Evolutionary conservation across 176 grass and related monocot genomes (phyloP).

Genomic region (Ampelocalamus luodianensis): DNA sequence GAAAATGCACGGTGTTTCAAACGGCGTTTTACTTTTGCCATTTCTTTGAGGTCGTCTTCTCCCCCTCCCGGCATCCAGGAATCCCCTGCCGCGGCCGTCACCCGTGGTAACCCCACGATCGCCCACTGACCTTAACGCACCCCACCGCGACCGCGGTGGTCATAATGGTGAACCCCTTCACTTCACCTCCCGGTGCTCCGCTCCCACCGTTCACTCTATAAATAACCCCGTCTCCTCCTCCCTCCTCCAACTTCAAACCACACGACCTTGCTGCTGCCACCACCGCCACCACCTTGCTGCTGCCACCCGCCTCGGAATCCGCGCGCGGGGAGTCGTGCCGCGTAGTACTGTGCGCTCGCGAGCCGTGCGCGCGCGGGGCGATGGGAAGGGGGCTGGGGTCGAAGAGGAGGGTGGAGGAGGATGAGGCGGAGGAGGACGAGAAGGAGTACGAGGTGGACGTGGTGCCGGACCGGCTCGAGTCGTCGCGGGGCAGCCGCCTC

Average conservation of each 20-base stretch:
- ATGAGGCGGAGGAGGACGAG: slow-evolving; percentile 3
- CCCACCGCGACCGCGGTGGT: not conserved
- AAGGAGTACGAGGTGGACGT: slow-evolving; percentile 76
- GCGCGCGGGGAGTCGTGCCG: not conserved
- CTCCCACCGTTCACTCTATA: slow-evolving; percentile 24
- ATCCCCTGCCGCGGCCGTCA: not conserved
- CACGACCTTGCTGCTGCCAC: too few species aligned
- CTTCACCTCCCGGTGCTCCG: slow-evolving; percentile 1
- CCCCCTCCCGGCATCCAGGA: not conserved
- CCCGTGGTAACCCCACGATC: not conserved
- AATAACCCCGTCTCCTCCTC: slow-evolving; percentile 22
- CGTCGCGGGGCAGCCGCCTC: slow-evolving; percentile 64
- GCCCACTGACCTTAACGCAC: not conserved
- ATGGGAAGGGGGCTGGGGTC: slow-evolving; percentile 50
- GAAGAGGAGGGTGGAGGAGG: slow-evolving; percentile 35
- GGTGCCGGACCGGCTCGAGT: slow-evolving; percentile 52
- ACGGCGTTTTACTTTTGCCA: not conserved
- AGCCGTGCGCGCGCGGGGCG: not conserved
- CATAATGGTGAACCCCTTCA: not conserved
- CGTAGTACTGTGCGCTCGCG: not conserved
- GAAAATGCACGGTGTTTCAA: too few species aligned
- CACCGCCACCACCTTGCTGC: not conserved
- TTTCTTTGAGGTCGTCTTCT: not conserved
- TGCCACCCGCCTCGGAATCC: not conserved
- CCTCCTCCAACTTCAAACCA: not conserved